phyloP scores from a whole-genome alignment of 768 basidiomycete species.

The Sarcodon aspratus region DNA sequence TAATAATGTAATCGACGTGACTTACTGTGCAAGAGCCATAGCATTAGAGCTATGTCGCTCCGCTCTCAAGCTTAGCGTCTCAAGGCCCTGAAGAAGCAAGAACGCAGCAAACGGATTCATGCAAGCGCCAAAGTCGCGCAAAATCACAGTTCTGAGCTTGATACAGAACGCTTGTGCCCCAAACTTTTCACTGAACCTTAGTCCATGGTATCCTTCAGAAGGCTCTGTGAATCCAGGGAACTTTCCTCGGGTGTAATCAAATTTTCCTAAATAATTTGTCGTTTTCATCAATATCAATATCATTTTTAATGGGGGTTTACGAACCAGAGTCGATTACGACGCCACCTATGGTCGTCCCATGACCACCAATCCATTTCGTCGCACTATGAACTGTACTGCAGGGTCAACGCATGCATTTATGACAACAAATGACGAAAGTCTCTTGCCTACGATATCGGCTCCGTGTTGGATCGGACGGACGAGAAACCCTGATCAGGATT shows the following conservation, averaged over 20 bases:
- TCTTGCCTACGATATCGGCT: constrained; percentile 61
- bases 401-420: background rate
- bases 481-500: constrained; percentile 34
- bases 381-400: constrained; percentile 48
- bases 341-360: constrained; percentile 72
- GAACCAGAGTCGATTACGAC: constrained; percentile 62
- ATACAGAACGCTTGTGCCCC: constrained; percentile 51
- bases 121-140: constrained; percentile 56
- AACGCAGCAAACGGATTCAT: constrained; percentile 68
- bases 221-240: constrained; percentile 72
- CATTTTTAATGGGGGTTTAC: too few species aligned
- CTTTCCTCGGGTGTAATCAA: constrained; percentile 57
- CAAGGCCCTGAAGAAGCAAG: constrained; percentile 67
- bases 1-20: background rate
- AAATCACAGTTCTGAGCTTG: constrained; percentile 48
- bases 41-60: constrained; percentile 67
- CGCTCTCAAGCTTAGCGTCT: constrained; percentile 62
- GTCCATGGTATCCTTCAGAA: constrained; percentile 66
- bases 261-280: constrained; percentile 34
- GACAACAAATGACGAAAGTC: background rate
- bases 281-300: too few species aligned
- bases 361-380: constrained; percentile 80
- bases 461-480: constrained; percentile 61
- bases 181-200: constrained; percentile 56
- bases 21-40: constrained; percentile 47